A percentile compares a stretch with the other conserved stretches of the same genome.
Conservation (phyloP, 768 basidiomycete species). For the Trametes cinnabarina region DNA sequence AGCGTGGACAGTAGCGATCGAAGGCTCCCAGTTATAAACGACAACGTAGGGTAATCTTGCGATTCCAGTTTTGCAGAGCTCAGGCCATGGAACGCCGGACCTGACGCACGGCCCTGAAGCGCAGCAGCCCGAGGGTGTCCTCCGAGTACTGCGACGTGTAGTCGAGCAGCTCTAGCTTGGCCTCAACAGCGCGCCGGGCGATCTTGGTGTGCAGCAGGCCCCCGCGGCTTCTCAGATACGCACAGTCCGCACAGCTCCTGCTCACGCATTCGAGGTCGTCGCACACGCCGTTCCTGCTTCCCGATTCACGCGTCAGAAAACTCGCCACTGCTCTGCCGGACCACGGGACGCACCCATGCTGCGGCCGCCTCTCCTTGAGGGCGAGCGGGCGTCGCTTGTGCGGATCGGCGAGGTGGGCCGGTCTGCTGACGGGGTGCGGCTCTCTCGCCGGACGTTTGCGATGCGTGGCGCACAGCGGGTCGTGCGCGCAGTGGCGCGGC, state of each 20-base stretch:
- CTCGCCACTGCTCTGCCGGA: not conserved
- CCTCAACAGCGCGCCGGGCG: not conserved
- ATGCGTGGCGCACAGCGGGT: conserved; percentile 1
- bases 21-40: no score
- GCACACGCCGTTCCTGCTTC: not conserved
- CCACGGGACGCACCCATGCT: not conserved
- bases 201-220: conserved; percentile 1
- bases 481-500: not conserved
- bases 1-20: no score
- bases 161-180: not conserved
- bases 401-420: not conserved
- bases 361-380: not conserved
- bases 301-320: not conserved
- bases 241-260: conserved; percentile 2
- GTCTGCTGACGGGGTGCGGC: not conserved
- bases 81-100: not conserved
- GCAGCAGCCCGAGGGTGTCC: not conserved
- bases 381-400: not conserved
- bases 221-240: not conserved
- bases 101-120: not conserved
- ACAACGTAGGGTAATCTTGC: not conserved
- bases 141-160: not conserved
- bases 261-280: conserved; percentile 1
- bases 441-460: not conserved
- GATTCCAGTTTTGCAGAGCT: not conserved